phyloP scores from a whole-genome alignment of 1,139 yeast genomes.

The Pichia sp. region DNA sequence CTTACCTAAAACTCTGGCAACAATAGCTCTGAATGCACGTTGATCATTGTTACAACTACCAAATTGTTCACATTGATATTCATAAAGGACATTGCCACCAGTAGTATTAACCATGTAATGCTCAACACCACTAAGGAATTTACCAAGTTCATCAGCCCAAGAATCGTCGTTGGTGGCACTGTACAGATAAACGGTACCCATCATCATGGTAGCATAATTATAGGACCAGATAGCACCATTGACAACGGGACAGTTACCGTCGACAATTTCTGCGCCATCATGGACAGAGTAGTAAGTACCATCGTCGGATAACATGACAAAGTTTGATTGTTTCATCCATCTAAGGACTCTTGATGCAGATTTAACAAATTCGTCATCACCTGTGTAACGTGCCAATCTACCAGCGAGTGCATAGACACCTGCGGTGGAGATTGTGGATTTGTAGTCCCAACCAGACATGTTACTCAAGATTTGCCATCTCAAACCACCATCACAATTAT shows the following conservation, averaged over 20 bases:
- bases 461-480: conserved; percentile 96
- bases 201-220: conserved; percentile 72
- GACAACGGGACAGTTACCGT: conserved; percentile 47
- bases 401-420: conserved; percentile 87
- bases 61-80: conserved; percentile 71
- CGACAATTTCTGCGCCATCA: conserved; percentile 65
- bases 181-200: conserved; percentile 79
- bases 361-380: conserved; percentile 50
- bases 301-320: conserved; percentile 35
- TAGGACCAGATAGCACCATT: conserved; percentile 79
- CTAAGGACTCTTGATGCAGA: conserved; percentile 77
- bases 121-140: conserved; percentile 40
- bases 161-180: conserved; percentile 56
- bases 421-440: conserved; percentile 85
- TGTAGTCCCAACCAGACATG: conserved; percentile 91
- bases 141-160: conserved; percentile 63
- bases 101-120: conserved; percentile 44
- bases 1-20: conserved; percentile 66
- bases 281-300: conserved; percentile 43
- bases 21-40: conserved; percentile 79
- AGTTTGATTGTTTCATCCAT: conserved; percentile 64
- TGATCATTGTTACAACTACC: conserved; percentile 78
- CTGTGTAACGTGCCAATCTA: conserved; percentile 77
- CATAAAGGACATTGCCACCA: conserved; percentile 49
- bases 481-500: conserved; percentile 75